Evolutionary conservation across 768 basidiomycete genomes (phyloP).

Genomic region (Lentinus tigrinus): DNA sequence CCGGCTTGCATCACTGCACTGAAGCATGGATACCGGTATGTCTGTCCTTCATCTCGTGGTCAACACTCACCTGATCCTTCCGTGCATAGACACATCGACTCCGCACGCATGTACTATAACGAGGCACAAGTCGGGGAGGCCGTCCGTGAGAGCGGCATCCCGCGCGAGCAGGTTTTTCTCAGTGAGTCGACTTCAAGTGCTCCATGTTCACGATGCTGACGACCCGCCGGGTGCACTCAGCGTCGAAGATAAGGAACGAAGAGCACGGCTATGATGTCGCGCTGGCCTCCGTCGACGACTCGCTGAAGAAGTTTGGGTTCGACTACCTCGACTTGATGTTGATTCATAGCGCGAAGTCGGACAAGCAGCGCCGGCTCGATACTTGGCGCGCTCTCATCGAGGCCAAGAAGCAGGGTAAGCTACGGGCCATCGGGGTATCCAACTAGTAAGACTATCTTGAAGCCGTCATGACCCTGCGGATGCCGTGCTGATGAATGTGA

Average conservation of each 20-base stretch:
- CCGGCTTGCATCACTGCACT: constrained; percentile 60
- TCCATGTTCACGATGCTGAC: neutral
- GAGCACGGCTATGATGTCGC: constrained; percentile 65
- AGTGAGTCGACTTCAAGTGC: constrained; percentile 40
- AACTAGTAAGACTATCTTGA: constrained; percentile 53
- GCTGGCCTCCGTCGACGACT: constrained; percentile 55
- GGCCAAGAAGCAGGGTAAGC: constrained; percentile 34
- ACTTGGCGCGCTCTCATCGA: constrained; percentile 41
- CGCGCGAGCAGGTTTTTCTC: constrained; percentile 65
- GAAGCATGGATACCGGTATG: constrained; percentile 58
- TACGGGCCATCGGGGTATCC: constrained; percentile 42
- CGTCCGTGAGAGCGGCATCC: constrained; percentile 69
- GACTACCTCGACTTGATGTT: constrained; percentile 47
- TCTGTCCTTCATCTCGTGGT: too few species aligned
- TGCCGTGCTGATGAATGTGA: too few species aligned
- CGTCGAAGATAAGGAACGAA: constrained; percentile 62
- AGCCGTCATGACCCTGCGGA: too few species aligned
- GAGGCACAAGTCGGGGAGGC: constrained; percentile 80
- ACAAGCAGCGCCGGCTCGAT: constrained; percentile 35
- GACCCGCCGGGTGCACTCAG: constrained; percentile 37
- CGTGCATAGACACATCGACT: constrained; percentile 59
- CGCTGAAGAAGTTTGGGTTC: constrained; percentile 36
- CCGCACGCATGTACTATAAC: constrained; percentile 50
- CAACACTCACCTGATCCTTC: neutral
- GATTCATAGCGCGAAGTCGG: constrained; percentile 42